A percentile compares a stretch with the other conserved stretches of the same genome.
phyloP scores from a whole-genome alignment of 169 alveolate species.

The Plasmodium cynomolgi region DNA sequence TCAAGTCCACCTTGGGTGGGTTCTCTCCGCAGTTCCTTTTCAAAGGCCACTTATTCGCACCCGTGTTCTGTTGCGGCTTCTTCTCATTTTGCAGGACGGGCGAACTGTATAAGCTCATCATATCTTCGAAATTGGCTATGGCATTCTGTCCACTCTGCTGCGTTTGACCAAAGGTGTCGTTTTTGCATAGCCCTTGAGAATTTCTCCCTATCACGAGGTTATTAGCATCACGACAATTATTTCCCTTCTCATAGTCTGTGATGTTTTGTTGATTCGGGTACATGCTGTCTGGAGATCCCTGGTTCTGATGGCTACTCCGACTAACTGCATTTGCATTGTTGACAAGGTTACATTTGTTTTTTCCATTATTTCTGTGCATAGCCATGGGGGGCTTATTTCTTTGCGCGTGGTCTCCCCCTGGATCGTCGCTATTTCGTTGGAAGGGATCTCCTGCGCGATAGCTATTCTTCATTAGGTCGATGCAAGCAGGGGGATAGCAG shows the following conservation, averaged over 20 bases:
- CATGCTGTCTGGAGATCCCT: neutral
- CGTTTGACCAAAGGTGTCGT: neutral
- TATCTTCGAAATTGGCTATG: neutral
- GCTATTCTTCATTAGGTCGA: neutral
- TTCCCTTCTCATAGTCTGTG: constrained; percentile 1
- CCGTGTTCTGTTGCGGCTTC: neutral
- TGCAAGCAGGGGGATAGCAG: neutral
- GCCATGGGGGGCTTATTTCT: neutral
- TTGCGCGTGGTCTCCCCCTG: neutral
- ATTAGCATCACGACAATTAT: neutral
- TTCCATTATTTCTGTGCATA: neutral
- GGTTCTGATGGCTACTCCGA: neutral
- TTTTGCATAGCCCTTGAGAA: neutral
- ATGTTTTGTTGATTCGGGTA: neutral
- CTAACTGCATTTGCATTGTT: neutral
- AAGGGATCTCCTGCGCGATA: neutral
- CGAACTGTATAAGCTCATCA: neutral
- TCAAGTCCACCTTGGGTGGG: constrained; percentile 20
- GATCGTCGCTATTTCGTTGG: neutral
- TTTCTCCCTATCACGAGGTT: constrained; percentile 2
- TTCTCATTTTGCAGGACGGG: constrained; percentile 2
- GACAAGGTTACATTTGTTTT: neutral
- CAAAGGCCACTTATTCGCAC: constrained; percentile 27
- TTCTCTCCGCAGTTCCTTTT: constrained; percentile 40
- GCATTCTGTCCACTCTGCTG: neutral